Evolutionary conservation across 2,329 filamentous ascomycete species (phyloP).

Genomic region (Elsinoe necatrix): DNA sequence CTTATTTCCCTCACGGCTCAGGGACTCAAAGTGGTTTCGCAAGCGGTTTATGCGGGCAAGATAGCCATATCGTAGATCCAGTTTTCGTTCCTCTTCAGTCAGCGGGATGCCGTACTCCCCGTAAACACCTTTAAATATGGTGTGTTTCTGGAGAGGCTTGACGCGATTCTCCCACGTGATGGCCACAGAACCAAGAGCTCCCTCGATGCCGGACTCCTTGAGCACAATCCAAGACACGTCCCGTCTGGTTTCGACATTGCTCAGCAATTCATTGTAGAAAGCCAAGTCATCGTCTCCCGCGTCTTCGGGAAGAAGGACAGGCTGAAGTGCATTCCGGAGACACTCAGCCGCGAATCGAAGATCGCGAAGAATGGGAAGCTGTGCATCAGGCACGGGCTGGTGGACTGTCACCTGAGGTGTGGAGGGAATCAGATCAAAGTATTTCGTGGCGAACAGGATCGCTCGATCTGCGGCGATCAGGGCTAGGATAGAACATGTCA

Average conservation of each 20-base stretch:
- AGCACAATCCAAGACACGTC: conserved; percentile 5
- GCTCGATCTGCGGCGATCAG: not conserved
- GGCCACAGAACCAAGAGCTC: not conserved
- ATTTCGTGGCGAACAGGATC: not conserved
- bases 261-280: conserved; percentile 1
- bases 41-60: not conserved
- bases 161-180: not conserved
- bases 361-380: conserved; percentile 2
- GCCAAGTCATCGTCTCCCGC: not conserved
- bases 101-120: conserved; percentile 9
- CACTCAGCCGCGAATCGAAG: conserved; percentile 1
- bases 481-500: not conserved
- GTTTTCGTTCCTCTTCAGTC: not conserved
- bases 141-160: not conserved
- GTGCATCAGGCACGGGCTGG: conserved; percentile 5
- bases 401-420: not conserved
- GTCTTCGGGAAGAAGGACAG: conserved; percentile 7
- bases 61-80: not conserved
- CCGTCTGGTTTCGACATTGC: conserved; percentile 1
- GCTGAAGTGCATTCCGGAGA: not conserved
- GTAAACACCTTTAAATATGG: conserved; percentile 7
- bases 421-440: conserved; percentile 1
- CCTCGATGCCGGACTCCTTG: not conserved
- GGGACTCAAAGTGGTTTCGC: not conserved
- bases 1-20: not conserved